phyloP scores from a whole-genome alignment of 2,329 filamentous ascomycete species.

The Fusarium hainanense region DNA sequence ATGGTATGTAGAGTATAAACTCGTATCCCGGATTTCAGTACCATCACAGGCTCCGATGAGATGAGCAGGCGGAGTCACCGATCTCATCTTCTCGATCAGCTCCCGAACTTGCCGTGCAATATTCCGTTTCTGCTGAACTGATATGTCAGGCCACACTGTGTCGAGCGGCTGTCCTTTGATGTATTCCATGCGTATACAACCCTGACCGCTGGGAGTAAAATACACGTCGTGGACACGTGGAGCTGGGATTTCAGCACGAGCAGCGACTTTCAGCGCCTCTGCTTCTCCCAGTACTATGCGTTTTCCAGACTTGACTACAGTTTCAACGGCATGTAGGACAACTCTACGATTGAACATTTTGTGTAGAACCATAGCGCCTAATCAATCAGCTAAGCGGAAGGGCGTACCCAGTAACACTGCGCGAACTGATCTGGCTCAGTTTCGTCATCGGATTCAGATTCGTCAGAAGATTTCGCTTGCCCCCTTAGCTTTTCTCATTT shows the following conservation, averaged over 20 bases:
- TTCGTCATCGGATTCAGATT: neutral
- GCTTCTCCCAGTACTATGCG: neutral
- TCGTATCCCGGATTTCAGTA: neutral
- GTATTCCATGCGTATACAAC: neutral
- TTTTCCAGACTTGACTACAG: neutral
- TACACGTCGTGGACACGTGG: neutral
- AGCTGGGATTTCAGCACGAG: neutral
- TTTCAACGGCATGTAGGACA: neutral
- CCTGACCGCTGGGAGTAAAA: neutral
- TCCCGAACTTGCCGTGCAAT: neutral
- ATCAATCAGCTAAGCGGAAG: too few species aligned
- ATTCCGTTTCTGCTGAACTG: neutral
- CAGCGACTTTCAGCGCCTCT: neutral
- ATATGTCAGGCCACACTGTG: neutral
- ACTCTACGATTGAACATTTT: neutral
- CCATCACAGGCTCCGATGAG: neutral
- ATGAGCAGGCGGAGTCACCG: neutral
- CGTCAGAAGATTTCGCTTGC: neutral
- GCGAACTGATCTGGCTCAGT: too few species aligned
- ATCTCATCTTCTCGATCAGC: neutral
- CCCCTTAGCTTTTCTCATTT: neutral
- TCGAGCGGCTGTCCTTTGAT: neutral
- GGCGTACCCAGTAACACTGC: neutral
- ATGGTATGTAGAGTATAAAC: neutral
- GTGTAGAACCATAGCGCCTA: neutral